Evolutionary conservation across 2,329 filamentous ascomycete genomes (phyloP).

Genomic region (Diaporthe eres): DNA sequence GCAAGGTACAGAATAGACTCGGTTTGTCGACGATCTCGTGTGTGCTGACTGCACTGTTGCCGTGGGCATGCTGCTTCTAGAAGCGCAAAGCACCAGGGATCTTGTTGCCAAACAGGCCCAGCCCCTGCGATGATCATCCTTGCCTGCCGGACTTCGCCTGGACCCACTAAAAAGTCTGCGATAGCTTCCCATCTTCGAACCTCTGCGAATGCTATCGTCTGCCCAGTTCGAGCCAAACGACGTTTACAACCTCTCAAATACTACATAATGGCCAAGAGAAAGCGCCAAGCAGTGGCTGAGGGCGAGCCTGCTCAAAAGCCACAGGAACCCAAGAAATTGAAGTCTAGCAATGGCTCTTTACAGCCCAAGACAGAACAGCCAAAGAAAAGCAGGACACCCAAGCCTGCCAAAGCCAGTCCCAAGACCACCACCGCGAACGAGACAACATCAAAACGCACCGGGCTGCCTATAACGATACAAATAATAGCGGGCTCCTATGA

Average conservation of each 20-base stretch:
- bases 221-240: not conserved
- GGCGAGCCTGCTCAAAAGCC: conserved; percentile 39
- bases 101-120: not conserved
- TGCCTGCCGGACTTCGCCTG: conserved; percentile 1
- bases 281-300: conserved; percentile 46
- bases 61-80: not conserved
- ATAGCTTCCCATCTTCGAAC: conserved; percentile 4
- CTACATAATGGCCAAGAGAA: conserved; percentile 49
- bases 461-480: conserved; percentile 71
- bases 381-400: conserved; percentile 36
- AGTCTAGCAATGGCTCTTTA: conserved; percentile 12
- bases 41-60: not conserved
- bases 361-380: conserved; percentile 22
- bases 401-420: conserved; percentile 25
- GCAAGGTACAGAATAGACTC: not conserved
- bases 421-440: conserved; percentile 56
- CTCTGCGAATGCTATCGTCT: not conserved
- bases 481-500: conserved; percentile 96
- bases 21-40: not conserved
- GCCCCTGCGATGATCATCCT: conserved; percentile 5
- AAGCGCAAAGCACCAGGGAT: not conserved
- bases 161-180: conserved; percentile 37
- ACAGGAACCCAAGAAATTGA: conserved; percentile 33
- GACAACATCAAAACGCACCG: conserved; percentile 54
- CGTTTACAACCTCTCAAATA: not conserved